Conservation (phyloP, 176 grass and related monocot species). For the Hyparrhenia diplandra region DNA sequence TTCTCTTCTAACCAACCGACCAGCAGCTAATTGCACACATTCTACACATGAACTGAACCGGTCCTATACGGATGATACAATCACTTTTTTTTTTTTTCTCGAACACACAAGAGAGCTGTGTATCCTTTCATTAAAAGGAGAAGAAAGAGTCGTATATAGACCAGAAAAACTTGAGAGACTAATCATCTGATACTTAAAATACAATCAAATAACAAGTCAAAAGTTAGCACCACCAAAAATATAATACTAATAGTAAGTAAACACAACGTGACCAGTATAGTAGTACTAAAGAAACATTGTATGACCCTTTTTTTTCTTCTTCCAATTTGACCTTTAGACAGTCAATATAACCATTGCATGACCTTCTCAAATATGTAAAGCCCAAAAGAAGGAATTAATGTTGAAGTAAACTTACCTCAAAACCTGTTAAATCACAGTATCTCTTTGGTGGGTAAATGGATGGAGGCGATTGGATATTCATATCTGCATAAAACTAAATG, state of each 20-base stretch:
- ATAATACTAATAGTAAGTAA: not conserved
- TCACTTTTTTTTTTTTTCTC: too few species aligned
- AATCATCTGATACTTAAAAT: too few species aligned
- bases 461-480: slow-evolving; percentile 90
- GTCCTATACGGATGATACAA: not conserved
- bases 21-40: not conserved
- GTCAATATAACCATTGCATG: not conserved
- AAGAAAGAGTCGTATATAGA: too few species aligned
- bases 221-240: not conserved
- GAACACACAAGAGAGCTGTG: too few species aligned
- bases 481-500: slow-evolving; percentile 48
- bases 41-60: too few species aligned
- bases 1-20: not conserved
- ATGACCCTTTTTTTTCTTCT: not conserved
- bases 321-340: not conserved
- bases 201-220: too few species aligned
- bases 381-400: slow-evolving; percentile 9
- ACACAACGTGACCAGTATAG: not conserved
- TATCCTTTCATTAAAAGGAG: too few species aligned
- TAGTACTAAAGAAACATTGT: not conserved
- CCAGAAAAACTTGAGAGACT: too few species aligned
- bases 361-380: not conserved
- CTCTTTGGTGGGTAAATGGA: slow-evolving; percentile 94
- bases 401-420: slow-evolving; percentile 58
- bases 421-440: slow-evolving; percentile 95